phyloP scores from a whole-genome alignment of 805 yeast species.

The Suhomyces sp. region DNA sequence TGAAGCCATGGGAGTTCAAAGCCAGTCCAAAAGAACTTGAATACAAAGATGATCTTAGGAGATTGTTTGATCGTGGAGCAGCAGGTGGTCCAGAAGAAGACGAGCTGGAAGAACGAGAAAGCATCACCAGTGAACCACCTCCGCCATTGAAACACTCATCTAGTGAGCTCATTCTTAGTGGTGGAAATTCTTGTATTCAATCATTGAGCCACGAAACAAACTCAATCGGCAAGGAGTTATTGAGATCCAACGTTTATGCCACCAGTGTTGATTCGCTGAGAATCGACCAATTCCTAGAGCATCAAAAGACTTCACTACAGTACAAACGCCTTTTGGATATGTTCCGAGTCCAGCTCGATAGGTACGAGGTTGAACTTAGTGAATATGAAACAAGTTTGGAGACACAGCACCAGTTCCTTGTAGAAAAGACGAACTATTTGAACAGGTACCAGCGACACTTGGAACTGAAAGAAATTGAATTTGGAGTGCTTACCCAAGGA shows the following conservation, averaged over 20 bases:
- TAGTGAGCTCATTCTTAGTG: too few species aligned
- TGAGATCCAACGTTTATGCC: too few species aligned
- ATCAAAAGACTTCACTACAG: too few species aligned
- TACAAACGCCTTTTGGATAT: neutral
- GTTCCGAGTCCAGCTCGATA: slow-evolving; percentile 3
- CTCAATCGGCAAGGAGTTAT: too few species aligned
- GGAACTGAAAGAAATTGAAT: neutral
- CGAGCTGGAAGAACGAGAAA: too few species aligned
- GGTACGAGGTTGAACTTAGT: slow-evolving; percentile 1
- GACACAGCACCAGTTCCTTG: slow-evolving; percentile 1
- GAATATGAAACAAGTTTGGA: slow-evolving; percentile 1
- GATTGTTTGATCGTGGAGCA: neutral
- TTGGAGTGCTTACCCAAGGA: too few species aligned
- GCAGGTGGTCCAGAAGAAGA: neutral
- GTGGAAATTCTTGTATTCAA: too few species aligned
- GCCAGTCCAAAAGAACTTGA: neutral
- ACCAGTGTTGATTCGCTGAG: too few species aligned
- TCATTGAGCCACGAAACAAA: too few species aligned
- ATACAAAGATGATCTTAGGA: neutral
- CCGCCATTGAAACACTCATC: too few species aligned
- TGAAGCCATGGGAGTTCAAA: neutral
- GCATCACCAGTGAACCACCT: too few species aligned
- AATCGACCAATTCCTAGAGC: too few species aligned
- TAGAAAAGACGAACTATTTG: slow-evolving; percentile 1
- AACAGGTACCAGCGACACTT: neutral